phyloP scores from a whole-genome alignment of 129 eudicot genomes.

The sunflower (Helianthus annuus) region HanXRQr2.0-SUNRISE NC_035445.2:114033493-114033992 shows the following conservation, averaged over 20 bases:
- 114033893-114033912: slow-evolving; percentile 5
- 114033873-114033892: slow-evolving; percentile 19
- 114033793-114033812: neutral
- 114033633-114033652: neutral
- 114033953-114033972: slow-evolving; percentile 7
- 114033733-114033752: neutral
- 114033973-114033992: neutral
- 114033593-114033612: neutral
- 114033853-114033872: neutral
- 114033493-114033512: neutral
- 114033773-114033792: slow-evolving; percentile 3
- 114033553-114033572: neutral
- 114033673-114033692: neutral
- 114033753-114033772: slow-evolving; percentile 1
- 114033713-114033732: too few species aligned
- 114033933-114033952: slow-evolving; percentile 17
- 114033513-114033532: neutral
- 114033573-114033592: neutral
- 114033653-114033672: neutral
- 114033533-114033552: too few species aligned
- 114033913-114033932: slow-evolving; percentile 15
- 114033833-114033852: neutral
- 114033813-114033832: slow-evolving; percentile 2
- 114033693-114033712: neutral
- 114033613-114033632: neutral